phyloP scores from a whole-genome alignment of 495 filamentous ascomycete species.

The Aspergillus heteromorphus region DNA sequence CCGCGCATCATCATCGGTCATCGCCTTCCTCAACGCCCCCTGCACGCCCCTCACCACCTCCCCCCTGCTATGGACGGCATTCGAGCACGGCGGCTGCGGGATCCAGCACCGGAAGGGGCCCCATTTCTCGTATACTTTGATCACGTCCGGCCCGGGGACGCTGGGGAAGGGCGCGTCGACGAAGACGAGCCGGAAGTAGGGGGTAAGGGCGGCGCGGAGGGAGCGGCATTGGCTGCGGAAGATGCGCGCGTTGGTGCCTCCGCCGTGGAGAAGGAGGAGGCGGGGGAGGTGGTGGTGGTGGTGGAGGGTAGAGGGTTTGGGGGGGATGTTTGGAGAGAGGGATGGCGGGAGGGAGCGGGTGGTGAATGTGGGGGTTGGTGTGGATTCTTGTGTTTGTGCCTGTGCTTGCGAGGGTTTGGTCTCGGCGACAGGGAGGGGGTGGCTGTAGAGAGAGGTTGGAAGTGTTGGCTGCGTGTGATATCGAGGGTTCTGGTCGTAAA shows the following conservation, averaged over 20 bases:
- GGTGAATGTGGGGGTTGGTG: no score
- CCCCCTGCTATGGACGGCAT: no score
- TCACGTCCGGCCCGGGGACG: slow-evolving; percentile 48
- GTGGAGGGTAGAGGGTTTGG: not conserved
- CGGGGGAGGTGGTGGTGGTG: slow-evolving; percentile 54
- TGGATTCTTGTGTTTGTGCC: no score
- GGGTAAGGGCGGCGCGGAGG: slow-evolving; percentile 37
- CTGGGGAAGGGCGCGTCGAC: slow-evolving; percentile 50
- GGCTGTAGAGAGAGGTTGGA: no score
- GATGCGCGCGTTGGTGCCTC: slow-evolving; percentile 56
- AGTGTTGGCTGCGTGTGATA: no score
- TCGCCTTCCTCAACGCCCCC: no score
- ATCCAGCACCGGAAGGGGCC: slow-evolving; percentile 59
- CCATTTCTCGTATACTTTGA: slow-evolving; percentile 46
- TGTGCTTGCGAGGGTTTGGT: no score
- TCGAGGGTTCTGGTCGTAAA: no score
- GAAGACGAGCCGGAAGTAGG: slow-evolving; percentile 54
- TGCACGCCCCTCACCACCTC: no score
- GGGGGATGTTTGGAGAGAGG: no score
- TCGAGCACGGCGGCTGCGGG: slow-evolving; percentile 9
- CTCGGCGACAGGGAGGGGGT: no score
- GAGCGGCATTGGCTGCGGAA: slow-evolving; percentile 55
- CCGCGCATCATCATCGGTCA: not conserved
- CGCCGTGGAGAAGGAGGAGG: slow-evolving; percentile 65
- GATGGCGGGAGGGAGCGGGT: no score